phyloP scores from a whole-genome alignment of 768 basidiomycete species.

The Thelephora ganbajun region DNA sequence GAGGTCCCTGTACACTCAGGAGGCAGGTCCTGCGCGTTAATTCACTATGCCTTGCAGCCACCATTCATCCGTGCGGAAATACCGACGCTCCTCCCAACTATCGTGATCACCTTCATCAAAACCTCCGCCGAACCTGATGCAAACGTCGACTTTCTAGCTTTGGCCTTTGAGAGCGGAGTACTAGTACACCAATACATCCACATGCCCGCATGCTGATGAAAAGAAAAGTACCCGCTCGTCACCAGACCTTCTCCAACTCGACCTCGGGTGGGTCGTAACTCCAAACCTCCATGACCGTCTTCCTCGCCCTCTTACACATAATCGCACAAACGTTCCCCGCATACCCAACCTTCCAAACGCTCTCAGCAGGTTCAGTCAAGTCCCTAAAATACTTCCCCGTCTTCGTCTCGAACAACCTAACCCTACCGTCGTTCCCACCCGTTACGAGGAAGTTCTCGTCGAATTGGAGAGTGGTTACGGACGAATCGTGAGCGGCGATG shows the following conservation, averaged over 20 bases:
- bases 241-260: background rate
- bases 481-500: slow-evolving; percentile 80
- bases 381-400: slow-evolving; percentile 47
- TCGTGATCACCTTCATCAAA: too few relatives aligned
- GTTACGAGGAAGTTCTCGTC: slow-evolving; percentile 72
- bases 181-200: too few relatives aligned
- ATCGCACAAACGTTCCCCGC: slow-evolving; percentile 61
- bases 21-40: too few relatives aligned
- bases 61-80: too few relatives aligned
- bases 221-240: too few relatives aligned
- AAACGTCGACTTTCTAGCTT: too few relatives aligned
- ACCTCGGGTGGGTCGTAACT: slow-evolving; percentile 40
- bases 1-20: too few relatives aligned
- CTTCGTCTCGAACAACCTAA: slow-evolving; percentile 41
- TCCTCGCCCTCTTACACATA: slow-evolving; percentile 66
- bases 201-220: too few relatives aligned
- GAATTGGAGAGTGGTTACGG: slow-evolving; percentile 79
- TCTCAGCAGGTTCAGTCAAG: slow-evolving; percentile 62
- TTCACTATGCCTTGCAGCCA: too few relatives aligned
- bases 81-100: too few relatives aligned
- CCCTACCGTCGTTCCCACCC: slow-evolving; percentile 77
- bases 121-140: too few relatives aligned
- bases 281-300: slow-evolving; percentile 84
- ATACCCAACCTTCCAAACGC: slow-evolving; percentile 79
- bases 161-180: too few relatives aligned